A percentile compares a stretch with the other conserved stretches of the same genome.
phyloP scores from a whole-genome alignment of 2,329 filamentous ascomycete genomes.

The Pseudocercospora macadamiae region DNA sequence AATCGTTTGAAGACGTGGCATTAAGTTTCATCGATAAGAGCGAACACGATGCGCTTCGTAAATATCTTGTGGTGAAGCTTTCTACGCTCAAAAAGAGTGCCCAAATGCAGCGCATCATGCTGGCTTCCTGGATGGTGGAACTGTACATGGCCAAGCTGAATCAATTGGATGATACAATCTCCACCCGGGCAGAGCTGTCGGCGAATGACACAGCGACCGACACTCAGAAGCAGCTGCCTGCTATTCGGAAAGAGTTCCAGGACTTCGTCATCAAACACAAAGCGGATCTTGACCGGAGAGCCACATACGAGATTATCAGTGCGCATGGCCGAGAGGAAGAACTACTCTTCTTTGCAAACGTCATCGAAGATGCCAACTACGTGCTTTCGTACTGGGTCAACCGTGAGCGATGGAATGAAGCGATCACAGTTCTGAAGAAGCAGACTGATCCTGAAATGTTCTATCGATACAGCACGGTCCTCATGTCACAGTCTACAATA shows the following conservation, averaged over 20 bases:
- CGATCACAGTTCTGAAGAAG: conserved; percentile 84
- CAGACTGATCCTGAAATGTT: conserved; percentile 92
- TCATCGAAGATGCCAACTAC: conserved; percentile 89
- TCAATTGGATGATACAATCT: conserved; percentile 88
- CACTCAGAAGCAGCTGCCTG: conserved; percentile 70
- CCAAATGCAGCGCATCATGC: conserved; percentile 92
- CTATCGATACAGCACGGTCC: conserved; percentile 94
- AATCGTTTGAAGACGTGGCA: conserved; percentile 94
- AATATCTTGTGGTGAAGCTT: conserved; percentile 85
- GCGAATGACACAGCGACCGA: conserved; percentile 60
- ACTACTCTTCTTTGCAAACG: conserved; percentile 85
- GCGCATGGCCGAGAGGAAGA: conserved; percentile 94
- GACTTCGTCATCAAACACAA: conserved; percentile 88
- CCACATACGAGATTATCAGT: conserved; percentile 92
- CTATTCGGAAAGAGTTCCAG: conserved; percentile 77
- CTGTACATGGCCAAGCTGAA: conserved; percentile 98
- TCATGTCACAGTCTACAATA: conserved; percentile 75
- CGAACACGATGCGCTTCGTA: conserved; percentile 86
- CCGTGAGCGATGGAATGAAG: conserved; percentile 86
- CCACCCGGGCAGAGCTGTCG: conserved; percentile 82
- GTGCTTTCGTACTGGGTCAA: conserved; percentile 97
- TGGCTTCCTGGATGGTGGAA: conserved; percentile 92
- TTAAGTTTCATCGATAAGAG: conserved; percentile 86
- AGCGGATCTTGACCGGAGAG: conserved; percentile 83
- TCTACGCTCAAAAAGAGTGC: conserved; percentile 78